Percentiles rank a stretch among this genome's conserved stretches.
phyloP scores from a whole-genome alignment of 176 grass and related monocot species.

The Canna indica region DNA sequence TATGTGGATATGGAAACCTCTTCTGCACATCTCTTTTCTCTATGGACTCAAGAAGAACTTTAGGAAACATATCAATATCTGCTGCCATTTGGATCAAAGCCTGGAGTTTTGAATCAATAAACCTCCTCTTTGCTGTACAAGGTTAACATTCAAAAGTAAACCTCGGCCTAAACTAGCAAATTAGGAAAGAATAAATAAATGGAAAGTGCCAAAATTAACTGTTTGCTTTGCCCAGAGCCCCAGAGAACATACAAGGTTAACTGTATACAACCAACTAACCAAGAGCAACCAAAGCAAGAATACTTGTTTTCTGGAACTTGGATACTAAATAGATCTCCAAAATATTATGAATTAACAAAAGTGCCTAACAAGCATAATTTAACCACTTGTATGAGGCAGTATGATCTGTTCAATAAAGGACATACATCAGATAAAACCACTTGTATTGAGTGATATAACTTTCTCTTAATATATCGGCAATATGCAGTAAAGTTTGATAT shows the following conservation, averaged over 20 bases:
- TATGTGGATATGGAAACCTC: conserved; percentile 30
- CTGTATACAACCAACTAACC: neutral
- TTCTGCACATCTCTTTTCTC: conserved; percentile 80
- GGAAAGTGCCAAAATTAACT: neutral
- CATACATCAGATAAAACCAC: too few species aligned
- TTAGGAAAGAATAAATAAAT: neutral
- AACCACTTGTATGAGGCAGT: too few species aligned
- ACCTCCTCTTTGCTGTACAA: conserved; percentile 54
- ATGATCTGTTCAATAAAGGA: too few species aligned
- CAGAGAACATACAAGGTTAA: neutral
- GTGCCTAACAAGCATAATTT: neutral
- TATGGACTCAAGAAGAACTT: conserved; percentile 63
- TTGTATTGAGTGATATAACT: too few species aligned
- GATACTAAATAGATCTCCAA: neutral
- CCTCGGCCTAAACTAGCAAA: neutral
- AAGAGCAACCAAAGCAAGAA: too few species aligned
- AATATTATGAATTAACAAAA: neutral
- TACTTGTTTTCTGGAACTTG: neutral
- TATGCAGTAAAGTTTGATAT: too few species aligned
- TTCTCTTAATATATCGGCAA: too few species aligned
- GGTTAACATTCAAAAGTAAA: neutral
- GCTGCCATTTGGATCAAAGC: conserved; percentile 34
- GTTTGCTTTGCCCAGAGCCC: neutral
- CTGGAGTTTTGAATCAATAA: conserved; percentile 58
- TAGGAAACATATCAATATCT: conserved; percentile 49